Conservation (phyloP, 305 asterid species). For the Fraxinus paxiana region DNA sequence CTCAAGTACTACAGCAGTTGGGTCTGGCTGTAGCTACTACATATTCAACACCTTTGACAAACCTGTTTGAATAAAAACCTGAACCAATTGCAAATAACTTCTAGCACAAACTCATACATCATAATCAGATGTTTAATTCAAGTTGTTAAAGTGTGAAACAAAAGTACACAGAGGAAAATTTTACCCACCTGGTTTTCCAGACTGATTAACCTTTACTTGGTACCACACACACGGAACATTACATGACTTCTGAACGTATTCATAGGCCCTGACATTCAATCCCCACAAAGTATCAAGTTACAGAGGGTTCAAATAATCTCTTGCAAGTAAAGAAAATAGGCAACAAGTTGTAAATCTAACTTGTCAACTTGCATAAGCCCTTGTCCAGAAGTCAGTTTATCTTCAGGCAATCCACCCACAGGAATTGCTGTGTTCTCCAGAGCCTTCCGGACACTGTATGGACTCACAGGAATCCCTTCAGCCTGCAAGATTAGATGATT, state of each 20-base stretch:
- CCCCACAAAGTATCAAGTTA: constrained; percentile 29
- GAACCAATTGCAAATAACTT: neutral
- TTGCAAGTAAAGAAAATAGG: constrained; percentile 27
- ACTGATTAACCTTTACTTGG: constrained; percentile 68
- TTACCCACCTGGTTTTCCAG: constrained; percentile 68
- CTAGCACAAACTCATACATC: constrained; percentile 8
- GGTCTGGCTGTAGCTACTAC: neutral
- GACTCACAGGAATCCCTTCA: constrained; percentile 80
- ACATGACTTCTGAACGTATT: constrained; percentile 63
- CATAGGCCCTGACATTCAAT: constrained; percentile 74
- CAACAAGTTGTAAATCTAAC: constrained; percentile 42
- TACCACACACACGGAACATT: constrained; percentile 69
- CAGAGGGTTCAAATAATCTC: constrained; percentile 15
- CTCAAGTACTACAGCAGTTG: neutral
- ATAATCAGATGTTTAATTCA: neutral
- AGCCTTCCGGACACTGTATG: constrained; percentile 82
- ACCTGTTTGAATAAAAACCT: neutral
- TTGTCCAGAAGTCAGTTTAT: constrained; percentile 83
- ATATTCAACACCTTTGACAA: neutral
- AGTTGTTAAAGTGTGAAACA: neutral
- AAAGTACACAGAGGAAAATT: constrained; percentile 25
- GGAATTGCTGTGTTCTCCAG: constrained; percentile 87
- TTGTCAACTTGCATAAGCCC: constrained; percentile 98
- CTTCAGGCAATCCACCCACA: constrained; percentile 75
- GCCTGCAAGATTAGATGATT: constrained; percentile 53